Evolutionary conservation across 148 eudicot species (phyloP).

Genomic region (Cornus florida): DNA sequence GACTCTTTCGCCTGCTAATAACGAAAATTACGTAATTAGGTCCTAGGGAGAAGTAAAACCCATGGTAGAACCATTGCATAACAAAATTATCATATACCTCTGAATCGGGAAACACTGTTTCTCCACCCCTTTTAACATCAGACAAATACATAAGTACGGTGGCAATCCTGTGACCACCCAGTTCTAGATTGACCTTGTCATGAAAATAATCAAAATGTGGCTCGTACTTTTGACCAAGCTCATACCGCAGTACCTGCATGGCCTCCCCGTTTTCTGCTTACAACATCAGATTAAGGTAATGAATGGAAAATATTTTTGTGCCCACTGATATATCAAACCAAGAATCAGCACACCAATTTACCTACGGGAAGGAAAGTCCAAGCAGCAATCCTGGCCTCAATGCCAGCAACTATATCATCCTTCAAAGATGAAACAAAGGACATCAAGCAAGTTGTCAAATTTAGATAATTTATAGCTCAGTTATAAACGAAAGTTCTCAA

Average conservation of each 20-base stretch:
- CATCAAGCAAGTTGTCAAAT: not conserved
- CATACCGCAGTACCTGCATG: constrained; percentile 80
- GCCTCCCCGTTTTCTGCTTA: constrained; percentile 84
- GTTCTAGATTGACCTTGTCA: constrained; percentile 66
- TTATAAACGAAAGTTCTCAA: not conserved
- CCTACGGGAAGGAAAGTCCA: constrained; percentile 95
- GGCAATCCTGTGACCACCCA: constrained; percentile 84
- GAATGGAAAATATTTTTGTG: not conserved
- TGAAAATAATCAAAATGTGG: constrained; percentile 83
- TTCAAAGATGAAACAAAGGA: constrained; percentile 21
- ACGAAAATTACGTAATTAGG: constrained; percentile 3
- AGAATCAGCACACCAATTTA: constrained; percentile 23
- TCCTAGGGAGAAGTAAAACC: not conserved
- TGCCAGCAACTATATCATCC: constrained; percentile 71
- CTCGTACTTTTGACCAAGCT: constrained; percentile 84
- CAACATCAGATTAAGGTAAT: not conserved
- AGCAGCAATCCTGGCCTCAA: constrained; percentile 79
- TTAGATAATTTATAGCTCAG: not conserved
- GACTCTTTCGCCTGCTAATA: constrained; percentile 39
- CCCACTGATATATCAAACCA: not conserved
- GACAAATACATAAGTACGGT: constrained; percentile 95
- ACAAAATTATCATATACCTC: constrained; percentile 37
- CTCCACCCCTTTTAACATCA: constrained; percentile 79
- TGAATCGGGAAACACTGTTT: constrained; percentile 80
- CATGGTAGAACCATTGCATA: not conserved